phyloP scores from a whole-genome alignment of 176 grass and related monocot species.

The Hyparrhenia diplandra region DNA sequence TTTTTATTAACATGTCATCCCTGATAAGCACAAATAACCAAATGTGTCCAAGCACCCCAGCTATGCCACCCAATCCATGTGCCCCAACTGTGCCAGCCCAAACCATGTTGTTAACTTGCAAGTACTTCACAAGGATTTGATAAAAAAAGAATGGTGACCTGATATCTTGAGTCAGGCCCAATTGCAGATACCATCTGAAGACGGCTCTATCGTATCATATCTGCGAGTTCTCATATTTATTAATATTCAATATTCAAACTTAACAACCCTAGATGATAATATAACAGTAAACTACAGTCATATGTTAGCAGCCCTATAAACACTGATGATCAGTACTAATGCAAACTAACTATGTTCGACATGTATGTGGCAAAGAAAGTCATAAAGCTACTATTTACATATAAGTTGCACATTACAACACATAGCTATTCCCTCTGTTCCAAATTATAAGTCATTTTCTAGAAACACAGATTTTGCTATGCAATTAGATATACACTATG shows the following conservation, averaged over 20 bases:
- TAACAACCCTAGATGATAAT: conserved; percentile 29
- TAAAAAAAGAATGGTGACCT: conserved; percentile 47
- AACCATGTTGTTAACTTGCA: conserved; percentile 34
- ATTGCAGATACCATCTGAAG: conserved; percentile 66
- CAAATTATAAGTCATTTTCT: not conserved
- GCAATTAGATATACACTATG: no score
- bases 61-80: not conserved
- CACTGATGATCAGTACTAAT: not conserved
- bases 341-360: conserved; percentile 6
- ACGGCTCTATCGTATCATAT: conserved; percentile 73
- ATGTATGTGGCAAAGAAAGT: not conserved
- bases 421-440: not conserved
- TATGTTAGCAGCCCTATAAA: conserved; percentile 17
- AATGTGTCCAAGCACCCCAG: not conserved
- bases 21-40: conserved; percentile 3
- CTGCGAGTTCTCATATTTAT: conserved; percentile 78
- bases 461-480: not conserved
- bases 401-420: not conserved
- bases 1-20: not conserved
- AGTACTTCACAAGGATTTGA: not conserved
- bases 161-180: conserved; percentile 60
- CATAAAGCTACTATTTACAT: not conserved
- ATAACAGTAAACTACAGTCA: not conserved
- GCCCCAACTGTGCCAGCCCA: not conserved
- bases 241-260: conserved; percentile 73